These are phyloP conservation scores for Apiospora phragmitis DNA, from an alignment of 2,329 filamentous ascomycete species.

Conservation along the genomic window DNA sequence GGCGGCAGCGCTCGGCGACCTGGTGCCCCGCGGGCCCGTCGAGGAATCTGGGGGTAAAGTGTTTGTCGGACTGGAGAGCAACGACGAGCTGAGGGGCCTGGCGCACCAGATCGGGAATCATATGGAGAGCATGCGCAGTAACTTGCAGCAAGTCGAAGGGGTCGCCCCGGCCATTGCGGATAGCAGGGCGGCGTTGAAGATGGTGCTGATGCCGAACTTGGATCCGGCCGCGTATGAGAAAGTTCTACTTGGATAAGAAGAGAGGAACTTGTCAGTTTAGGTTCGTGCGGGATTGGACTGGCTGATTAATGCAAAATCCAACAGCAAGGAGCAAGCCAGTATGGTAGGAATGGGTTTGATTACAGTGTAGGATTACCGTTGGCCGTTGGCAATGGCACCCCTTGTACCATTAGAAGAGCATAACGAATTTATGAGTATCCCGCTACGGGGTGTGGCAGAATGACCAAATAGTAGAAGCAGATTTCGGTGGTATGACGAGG, in stretches of 20 bases:
- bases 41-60: slow-evolving; percentile 21
- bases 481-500: too few species aligned
- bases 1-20: slow-evolving; percentile 17
- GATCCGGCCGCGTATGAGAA: slow-evolving; percentile 46
- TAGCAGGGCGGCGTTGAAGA: slow-evolving; percentile 50
- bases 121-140: slow-evolving; percentile 56
- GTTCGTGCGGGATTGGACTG: background rate
- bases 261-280: background rate
- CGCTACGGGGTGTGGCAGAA: background rate
- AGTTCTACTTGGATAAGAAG: slow-evolving; percentile 43
- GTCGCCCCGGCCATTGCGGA: slow-evolving; percentile 49
- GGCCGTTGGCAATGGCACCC: background rate
- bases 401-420: background rate
- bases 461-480: background rate
- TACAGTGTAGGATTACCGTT: background rate
- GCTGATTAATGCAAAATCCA: background rate
- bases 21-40: slow-evolving; percentile 15
- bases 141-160: slow-evolving; percentile 54
- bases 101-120: slow-evolving; percentile 53
- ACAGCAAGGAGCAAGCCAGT: too few species aligned
- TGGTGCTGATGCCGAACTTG: slow-evolving; percentile 47
- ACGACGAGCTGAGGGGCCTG: slow-evolving; percentile 45
- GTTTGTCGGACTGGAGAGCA: slow-evolving; percentile 35
- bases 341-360: background rate
- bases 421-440: background rate